Percentiles rank a stretch among this genome's conserved stretches.
Conservation (phyloP, 768 basidiomycete genomes). For the Russula olivacea region DNA sequence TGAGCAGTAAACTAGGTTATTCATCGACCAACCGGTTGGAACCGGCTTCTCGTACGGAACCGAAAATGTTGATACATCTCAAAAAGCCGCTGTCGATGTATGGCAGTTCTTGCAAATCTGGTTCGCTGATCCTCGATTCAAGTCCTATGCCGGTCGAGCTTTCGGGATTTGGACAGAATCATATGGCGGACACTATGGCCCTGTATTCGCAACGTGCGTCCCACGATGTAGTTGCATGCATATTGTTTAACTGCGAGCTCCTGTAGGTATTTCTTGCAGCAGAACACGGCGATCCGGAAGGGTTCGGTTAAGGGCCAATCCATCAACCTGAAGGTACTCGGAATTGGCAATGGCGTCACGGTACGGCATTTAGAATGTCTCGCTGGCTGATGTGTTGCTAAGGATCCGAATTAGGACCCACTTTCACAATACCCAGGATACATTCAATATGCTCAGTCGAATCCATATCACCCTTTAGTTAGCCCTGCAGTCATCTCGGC, state of each 20-base stretch:
- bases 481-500: slow-evolving; percentile 36
- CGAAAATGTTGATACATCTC: slow-evolving; percentile 44
- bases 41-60: slow-evolving; percentile 59
- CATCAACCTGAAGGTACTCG: slow-evolving; percentile 58
- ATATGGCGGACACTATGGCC: slow-evolving; percentile 39
- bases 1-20: slow-evolving; percentile 32
- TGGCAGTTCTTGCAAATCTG: slow-evolving; percentile 67
- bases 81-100: slow-evolving; percentile 49
- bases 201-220: slow-evolving; percentile 34
- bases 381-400: background rate
- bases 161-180: slow-evolving; percentile 64
- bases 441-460: slow-evolving; percentile 47
- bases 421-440: slow-evolving; percentile 55
- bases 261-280: slow-evolving; percentile 46
- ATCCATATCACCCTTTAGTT: slow-evolving; percentile 51
- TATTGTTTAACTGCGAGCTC: background rate
- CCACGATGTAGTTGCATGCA: background rate
- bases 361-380: slow-evolving; percentile 31
- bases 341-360: slow-evolving; percentile 57
- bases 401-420: slow-evolving; percentile 29
- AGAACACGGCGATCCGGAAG: slow-evolving; percentile 50
- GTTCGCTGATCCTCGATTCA: slow-evolving; percentile 48
- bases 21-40: slow-evolving; percentile 62
- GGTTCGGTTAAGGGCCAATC: slow-evolving; percentile 41
- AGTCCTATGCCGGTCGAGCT: slow-evolving; percentile 39